Evolutionary conservation across 1,284 basidiomycete genomes (phyloP), one percentile per base, ranked within the genome.

Genomic region (Ceratobasidium sp.): DNA sequence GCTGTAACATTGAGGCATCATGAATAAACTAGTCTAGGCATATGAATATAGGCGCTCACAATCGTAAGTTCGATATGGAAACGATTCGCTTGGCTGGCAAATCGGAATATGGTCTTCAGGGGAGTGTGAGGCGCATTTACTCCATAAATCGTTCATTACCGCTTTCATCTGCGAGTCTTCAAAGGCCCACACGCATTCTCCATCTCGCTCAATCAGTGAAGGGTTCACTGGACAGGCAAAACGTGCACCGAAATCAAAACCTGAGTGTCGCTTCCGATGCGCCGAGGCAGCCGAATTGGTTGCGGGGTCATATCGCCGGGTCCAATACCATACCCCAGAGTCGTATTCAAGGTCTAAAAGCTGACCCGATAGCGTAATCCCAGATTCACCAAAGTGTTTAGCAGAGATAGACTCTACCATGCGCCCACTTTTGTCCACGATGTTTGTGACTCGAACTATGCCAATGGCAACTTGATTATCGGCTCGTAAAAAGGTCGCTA

Each of bases 311-410:
- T 48, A 64, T 44, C n/a, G 1, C 17, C 50, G 45, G 7, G 62
- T 69, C 66, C 66, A 69, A 29, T 59, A 69, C 66, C 66, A 69
- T 11, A 29, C 29, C 14, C 66, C 66, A 15, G 11, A 44, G 33
- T 69, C 66, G 22, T 57, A 47, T 7, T 59, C 41, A 17, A 69
- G 66, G 1, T 29, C 22, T 22, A 69, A 36, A 8, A 69, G 7
- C 54, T 69, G 53, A 1, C 66, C 66, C 27, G 66, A 56, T 7
- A 69, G 24, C 3, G 66, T 57, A 14, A 69, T 8, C 24, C 66
- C 44, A 33, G 54, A 14, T 9, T 24, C 33, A 1, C 7, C 2
- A 29, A 69, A 69, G 4, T 69, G 22, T n/a, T 57, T 27, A 11
- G 44, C 5, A 9, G 66, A 41, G 3, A 57, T 57, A 4, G 53